Evolutionary conservation across 2,329 filamentous ascomycete species (phyloP), one percentile per base, ranked within the genome.

Genomic region (Claviceps arundinis): DNA sequence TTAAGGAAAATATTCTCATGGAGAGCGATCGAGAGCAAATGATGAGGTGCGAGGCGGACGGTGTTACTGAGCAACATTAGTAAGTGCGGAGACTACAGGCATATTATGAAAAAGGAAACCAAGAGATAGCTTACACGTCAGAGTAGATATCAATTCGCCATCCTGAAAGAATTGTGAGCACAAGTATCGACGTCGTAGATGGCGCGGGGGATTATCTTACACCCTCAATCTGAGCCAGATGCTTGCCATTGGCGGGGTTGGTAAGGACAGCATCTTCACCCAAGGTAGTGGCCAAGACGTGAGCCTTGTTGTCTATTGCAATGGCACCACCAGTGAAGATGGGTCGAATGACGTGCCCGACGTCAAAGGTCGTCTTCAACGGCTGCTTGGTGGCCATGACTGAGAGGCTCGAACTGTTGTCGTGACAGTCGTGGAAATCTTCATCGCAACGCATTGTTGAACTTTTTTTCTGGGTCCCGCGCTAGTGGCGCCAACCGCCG

Each of bases 21-120:
- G 89, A 90, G 51, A 96, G 76, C n/a, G 91, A 97, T 59, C 91
- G 84, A 17, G 93, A 98, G 72, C 90, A 97, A 59, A 94, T 73
- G 57, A 95, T 82, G 52, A 97, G 78, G 67, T 96, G 89, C 26
- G 88, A 89, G 8, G 83, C 89, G 55, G 87, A 88, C 0, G 90
- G 89, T 0, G 91, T 94, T 59, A 98, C 85, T 89, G 59, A 19
- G 26, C 16, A 48, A 30, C 37, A 56, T 56, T 52, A 55, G 51
- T 17, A 65, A 14, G 16, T 26, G 57, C 53, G 16, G 7, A 17
- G 16, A 37, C 22, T 11, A n/a, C 8, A 24, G 7, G 26, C 7
- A 4, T 6, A n/a, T 6, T 11, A 5, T 17, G 5, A 5, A 2
- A 26, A 16, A 8, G 6, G 9, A 26, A 7, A 26, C 11, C 42